Conservation (phyloP, 2,329 filamentous ascomycete genomes). For the Aspergillus floridensis region DNA sequence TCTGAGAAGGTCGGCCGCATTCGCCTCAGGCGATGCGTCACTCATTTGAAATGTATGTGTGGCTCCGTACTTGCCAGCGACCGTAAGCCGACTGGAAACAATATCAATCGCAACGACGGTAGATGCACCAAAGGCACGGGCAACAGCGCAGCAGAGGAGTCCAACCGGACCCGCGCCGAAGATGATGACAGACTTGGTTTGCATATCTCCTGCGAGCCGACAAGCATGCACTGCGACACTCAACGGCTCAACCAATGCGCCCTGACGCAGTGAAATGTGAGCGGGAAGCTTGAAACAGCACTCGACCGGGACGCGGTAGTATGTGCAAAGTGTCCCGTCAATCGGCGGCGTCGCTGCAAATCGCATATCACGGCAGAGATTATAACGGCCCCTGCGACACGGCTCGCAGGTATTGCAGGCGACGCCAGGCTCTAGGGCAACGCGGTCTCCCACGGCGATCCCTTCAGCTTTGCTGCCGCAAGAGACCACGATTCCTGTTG, state of each 20-base stretch:
- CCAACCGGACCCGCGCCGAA: slow-evolving; percentile 85
- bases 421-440: slow-evolving; percentile 71
- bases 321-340: slow-evolving; percentile 80
- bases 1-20: slow-evolving; percentile 64
- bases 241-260: slow-evolving; percentile 81
- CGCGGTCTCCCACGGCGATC: slow-evolving; percentile 63
- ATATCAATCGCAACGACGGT: slow-evolving; percentile 82
- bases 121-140: slow-evolving; percentile 72
- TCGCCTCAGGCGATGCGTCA: slow-evolving; percentile 62
- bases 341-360: slow-evolving; percentile 88
- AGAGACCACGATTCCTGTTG: slow-evolving; percentile 60
- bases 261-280: slow-evolving; percentile 65
- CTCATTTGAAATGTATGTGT: slow-evolving; percentile 56
- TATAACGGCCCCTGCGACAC: slow-evolving; percentile 78
- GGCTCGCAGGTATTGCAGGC: slow-evolving; percentile 67
- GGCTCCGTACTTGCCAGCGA: slow-evolving; percentile 65
- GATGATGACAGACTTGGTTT: slow-evolving; percentile 73
- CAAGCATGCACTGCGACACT: slow-evolving; percentile 79
- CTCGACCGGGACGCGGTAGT: slow-evolving; percentile 75
- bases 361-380: slow-evolving; percentile 77
- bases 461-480: slow-evolving; percentile 55
- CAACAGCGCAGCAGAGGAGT: slow-evolving; percentile 78
- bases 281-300: slow-evolving; percentile 82
- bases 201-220: slow-evolving; percentile 66
- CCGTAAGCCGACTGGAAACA: slow-evolving; percentile 59